Evolutionary conservation across 192 early-diverging fungal species (phyloP), one percentile per base, ranked within the genome.

Genomic region (Backusella westeae): DNA sequence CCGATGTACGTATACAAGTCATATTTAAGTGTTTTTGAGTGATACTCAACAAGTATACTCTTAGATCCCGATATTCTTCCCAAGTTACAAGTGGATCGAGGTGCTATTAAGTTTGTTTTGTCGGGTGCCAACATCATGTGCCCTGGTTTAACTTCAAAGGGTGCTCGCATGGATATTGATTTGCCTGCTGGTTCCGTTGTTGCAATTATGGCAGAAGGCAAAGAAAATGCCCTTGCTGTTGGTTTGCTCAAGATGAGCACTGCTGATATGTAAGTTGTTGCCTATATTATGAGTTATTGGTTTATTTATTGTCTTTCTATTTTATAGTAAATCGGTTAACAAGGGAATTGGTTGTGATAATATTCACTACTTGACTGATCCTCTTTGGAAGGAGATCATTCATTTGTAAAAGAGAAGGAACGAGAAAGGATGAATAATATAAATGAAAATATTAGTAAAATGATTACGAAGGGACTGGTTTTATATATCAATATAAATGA

Each of bases 91-190:
- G 96, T 98, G 32, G 98, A 99, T 80, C 89, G 92, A 15, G 98
- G 98, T 6, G 98, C 98, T 42, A 98, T 99, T 83, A 99, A 99
- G 85, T 98, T 96, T 84, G 94, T 99, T 6, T 90, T 99, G 23
- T 92, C 92, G 12, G 97, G 97, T 1, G 97, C 97, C 66, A 95
- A 97, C 82, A 97, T 99, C 77, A 99, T 99, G 98, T 98, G 96
- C 75, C 98, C 97, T 4, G 98, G 98, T 35, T 82, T 99, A 81
- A 99, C 98, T 17, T 97, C 95, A 39, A 90, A 92, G 35, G 97
- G 97, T 7, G 98, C 94, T 10, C 83, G 87, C 53, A 88, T 99
- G 87, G 90, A 92, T 26, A 79, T 80, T 29, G 89, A 91, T 34
- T 82, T 98, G 32, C 89, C 91, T 1, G 89, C 82, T 23, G 93